These are phyloP conservation scores for Populus davidiana DNA, from an alignment of 345 rosid genomes.

Conservation along the genomic window DNA sequence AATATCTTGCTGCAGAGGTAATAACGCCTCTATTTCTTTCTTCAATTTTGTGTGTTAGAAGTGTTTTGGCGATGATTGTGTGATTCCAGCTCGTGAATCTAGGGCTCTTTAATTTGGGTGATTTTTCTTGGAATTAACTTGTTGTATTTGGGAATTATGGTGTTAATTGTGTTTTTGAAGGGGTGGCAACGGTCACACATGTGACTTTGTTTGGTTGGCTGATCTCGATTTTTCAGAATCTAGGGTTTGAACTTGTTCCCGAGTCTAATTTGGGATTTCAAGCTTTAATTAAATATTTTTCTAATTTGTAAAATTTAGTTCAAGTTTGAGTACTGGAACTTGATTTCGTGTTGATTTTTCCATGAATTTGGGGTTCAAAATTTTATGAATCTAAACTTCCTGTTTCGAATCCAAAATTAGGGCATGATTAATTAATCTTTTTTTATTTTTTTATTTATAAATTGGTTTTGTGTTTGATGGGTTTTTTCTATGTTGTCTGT, in stretches of 20 bases:
- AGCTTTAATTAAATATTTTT: neutral
- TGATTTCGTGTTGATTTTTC: neutral
- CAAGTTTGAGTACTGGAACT: neutral
- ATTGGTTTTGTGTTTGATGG: neutral
- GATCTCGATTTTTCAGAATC: neutral
- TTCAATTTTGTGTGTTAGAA: no score
- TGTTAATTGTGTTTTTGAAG: neutral
- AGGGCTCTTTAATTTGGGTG: neutral
- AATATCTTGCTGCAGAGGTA: constrained; percentile 94
- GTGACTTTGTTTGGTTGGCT: neutral
- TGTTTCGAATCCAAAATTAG: neutral
- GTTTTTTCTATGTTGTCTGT: neutral
- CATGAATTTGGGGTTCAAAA: no score
- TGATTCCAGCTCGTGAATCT: neutral
- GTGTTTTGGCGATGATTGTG: neutral
- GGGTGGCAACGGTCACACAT: neutral
- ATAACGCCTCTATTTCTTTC: neutral
- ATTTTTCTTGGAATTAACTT: neutral
- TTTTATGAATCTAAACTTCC: neutral
- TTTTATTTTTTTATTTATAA: neutral
- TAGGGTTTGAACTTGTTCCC: neutral
- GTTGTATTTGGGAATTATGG: neutral
- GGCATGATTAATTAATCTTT: neutral
- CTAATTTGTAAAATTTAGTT: no score
- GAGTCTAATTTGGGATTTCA: neutral